Percentiles rank a stretch among this genome's conserved stretches.
These are phyloP conservation scores for Geotrichum aggregatum DNA, from an alignment of 1,139 yeast genomes.

Conservation along the genomic window DNA sequence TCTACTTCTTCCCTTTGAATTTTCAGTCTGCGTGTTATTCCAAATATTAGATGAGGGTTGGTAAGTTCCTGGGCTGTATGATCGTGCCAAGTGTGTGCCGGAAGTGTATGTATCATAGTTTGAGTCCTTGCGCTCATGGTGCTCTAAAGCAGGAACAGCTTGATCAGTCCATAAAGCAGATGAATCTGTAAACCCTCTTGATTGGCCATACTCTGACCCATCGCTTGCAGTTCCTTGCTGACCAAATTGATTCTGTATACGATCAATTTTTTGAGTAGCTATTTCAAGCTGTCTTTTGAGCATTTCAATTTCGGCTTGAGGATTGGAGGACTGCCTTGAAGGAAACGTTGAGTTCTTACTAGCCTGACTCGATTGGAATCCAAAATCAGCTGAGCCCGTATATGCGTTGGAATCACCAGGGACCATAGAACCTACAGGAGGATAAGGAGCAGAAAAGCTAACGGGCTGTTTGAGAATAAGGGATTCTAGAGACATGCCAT, in stretches of 20 bases:
- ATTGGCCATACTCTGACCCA: not conserved
- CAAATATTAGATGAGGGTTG: slow-evolving; percentile 11
- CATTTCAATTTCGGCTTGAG: slow-evolving; percentile 21
- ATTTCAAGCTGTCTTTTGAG: slow-evolving; percentile 20
- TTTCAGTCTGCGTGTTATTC: slow-evolving; percentile 9
- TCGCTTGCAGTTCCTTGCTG: slow-evolving; percentile 1
- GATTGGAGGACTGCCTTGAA: not conserved
- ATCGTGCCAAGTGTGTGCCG: not conserved
- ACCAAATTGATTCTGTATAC: slow-evolving; percentile 13
- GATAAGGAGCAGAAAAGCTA: not conserved
- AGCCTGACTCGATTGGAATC: slow-evolving; percentile 2
- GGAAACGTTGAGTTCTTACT: slow-evolving; percentile 1
- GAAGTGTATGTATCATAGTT: not conserved
- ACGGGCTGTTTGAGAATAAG: slow-evolving; percentile 7
- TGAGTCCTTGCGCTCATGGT: slow-evolving; percentile 9
- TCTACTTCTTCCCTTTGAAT: slow-evolving; percentile 5
- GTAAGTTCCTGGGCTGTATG: slow-evolving; percentile 16
- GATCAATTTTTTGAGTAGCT: slow-evolving; percentile 19
- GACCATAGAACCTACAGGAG: not conserved
- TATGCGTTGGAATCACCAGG: not conserved
- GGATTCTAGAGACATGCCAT: slow-evolving; percentile 1
- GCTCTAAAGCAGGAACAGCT: slow-evolving; percentile 2
- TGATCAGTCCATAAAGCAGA: slow-evolving; percentile 1
- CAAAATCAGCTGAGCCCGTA: slow-evolving; percentile 1
- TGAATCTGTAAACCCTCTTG: slow-evolving; percentile 1